Evolutionary conservation across 148 eudicot species (phyloP), one percentile per base, ranked within the genome.

Genomic region (Rhododendron williamsianum): DNA sequence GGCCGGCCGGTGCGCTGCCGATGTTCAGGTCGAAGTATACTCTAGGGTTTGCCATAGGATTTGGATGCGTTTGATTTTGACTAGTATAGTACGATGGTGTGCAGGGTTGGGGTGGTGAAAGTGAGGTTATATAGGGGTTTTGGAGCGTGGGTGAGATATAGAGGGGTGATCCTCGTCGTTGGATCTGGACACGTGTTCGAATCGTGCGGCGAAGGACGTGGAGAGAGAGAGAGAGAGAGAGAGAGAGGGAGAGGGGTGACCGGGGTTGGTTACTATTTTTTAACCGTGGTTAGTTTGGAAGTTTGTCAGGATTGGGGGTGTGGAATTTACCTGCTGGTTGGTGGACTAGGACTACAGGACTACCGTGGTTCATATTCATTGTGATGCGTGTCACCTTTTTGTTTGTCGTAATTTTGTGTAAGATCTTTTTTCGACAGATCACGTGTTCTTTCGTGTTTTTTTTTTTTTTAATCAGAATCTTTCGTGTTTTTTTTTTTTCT

Each of bases 11-110:
- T 1, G 83, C 19, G 5, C 87, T 84, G 85, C 93, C 93, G 89
- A 91, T 18, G 25, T 87, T 10, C 89, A 91, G 86, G 73, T 91
- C 93, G 87, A 91, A 91, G 90, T 83, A 91, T 3, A 91, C 93
- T 81, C 69, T 91, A 18, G 91, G 88, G 81, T 89, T 89, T 10
- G 85, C 79, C 88, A 86, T 88, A 25, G 35, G 65, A 19, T 58
- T 58, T 58, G 9, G 25, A 54, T 51, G 13, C 54, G 0, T 1
- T 25, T 3, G 15, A 25, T 23, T 21, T 60, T 65, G 1, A 67
- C 73, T 67, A 3, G 71, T 63, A 23, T 63, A 23, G 13, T 8
- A 63, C 19, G 60, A 54, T 54, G 23, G 60, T 54, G 16, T 54
- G 60, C 1, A 3, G 23, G 71, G n/a, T n/a, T 1, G 27, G 1